These are phyloP conservation scores for Teratosphaeria gauchensis DNA, from an alignment of 2,329 filamentous ascomycete species.

Conservation along the genomic window DNA sequence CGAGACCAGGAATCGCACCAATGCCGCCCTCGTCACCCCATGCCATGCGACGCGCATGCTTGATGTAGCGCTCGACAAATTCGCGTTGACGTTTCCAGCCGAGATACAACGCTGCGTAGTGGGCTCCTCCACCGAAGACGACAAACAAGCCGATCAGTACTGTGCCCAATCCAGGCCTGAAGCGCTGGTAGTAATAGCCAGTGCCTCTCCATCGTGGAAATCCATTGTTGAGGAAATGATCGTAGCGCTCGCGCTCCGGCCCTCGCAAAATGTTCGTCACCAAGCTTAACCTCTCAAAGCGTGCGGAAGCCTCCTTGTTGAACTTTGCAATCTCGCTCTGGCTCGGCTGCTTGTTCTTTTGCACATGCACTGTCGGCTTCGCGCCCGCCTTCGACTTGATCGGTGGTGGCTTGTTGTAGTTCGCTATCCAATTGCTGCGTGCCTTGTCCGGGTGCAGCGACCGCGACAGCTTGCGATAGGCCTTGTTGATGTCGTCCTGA, in stretches of 20 bases:
- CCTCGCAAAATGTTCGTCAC: slow-evolving; percentile 81
- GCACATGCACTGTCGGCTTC: slow-evolving; percentile 53
- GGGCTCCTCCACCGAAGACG: slow-evolving; percentile 70
- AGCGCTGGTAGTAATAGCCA: slow-evolving; percentile 94
- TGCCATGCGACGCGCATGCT: slow-evolving; percentile 74
- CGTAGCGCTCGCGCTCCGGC: slow-evolving; percentile 73
- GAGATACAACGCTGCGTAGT: slow-evolving; percentile 79
- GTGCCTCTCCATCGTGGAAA: slow-evolving; percentile 96
- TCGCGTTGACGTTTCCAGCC: slow-evolving; percentile 83
- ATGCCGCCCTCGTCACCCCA: slow-evolving; percentile 75
- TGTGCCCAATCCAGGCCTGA: slow-evolving; percentile 79
- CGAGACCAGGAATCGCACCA: slow-evolving; percentile 57
- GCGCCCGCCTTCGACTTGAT: slow-evolving; percentile 28
- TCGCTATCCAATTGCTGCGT: slow-evolving; percentile 67
- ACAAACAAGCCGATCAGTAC: slow-evolving; percentile 76
- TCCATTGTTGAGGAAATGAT: slow-evolving; percentile 85
- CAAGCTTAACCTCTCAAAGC: slow-evolving; percentile 74
- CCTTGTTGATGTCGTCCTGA: slow-evolving; percentile 84
- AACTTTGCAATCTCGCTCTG: slow-evolving; percentile 67
- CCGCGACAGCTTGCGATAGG: slow-evolving; percentile 79
- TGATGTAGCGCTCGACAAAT: slow-evolving; percentile 86
- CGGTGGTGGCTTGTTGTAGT: slow-evolving; percentile 45
- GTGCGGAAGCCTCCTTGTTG: slow-evolving; percentile 70
- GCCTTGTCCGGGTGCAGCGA: slow-evolving; percentile 92
- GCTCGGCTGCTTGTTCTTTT: slow-evolving; percentile 61